phyloP scores from a whole-genome alignment of 2,329 filamentous ascomycete genomes.

The Fusarium coicis region DNA sequence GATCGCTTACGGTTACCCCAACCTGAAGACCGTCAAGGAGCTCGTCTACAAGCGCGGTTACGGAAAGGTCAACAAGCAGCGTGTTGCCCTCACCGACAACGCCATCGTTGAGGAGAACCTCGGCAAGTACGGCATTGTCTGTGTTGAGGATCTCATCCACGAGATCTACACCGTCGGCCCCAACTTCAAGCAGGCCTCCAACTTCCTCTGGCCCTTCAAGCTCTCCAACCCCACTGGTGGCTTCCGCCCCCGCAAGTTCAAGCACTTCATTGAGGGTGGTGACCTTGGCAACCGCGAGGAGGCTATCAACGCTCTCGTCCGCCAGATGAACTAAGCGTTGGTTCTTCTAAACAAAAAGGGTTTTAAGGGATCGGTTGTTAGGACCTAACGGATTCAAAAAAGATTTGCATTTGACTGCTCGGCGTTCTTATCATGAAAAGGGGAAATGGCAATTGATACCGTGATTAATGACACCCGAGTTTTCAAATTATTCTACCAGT shows the following conservation, averaged over 20 bases:
- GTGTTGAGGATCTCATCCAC: slow-evolving; percentile 98
- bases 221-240: slow-evolving; percentile 97
- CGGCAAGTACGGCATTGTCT: slow-evolving; percentile 98
- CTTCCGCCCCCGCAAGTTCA: slow-evolving; percentile 97
- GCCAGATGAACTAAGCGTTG: slow-evolving; percentile 91
- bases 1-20: slow-evolving; percentile 99
- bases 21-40: slow-evolving; percentile 99
- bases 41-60: slow-evolving; percentile 99
- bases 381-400: slow-evolving; percentile 46
- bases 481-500: slow-evolving; percentile 43
- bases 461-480: slow-evolving; percentile 55
- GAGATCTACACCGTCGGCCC: slow-evolving; percentile 98
- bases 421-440: slow-evolving; percentile 56
- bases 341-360: slow-evolving; percentile 21
- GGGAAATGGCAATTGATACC: slow-evolving; percentile 54
- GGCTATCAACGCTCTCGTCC: slow-evolving; percentile 94
- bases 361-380: slow-evolving; percentile 44
- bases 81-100: slow-evolving; percentile 96
- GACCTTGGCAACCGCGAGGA: slow-evolving; percentile 99
- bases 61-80: slow-evolving; percentile 99
- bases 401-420: slow-evolving; percentile 51
- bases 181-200: slow-evolving; percentile 99
- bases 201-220: slow-evolving; percentile 99
- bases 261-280: slow-evolving; percentile 98
- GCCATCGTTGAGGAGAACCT: slow-evolving; percentile 95